A percentile compares a stretch with the other conserved stretches of the same genome.
Conservation (phyloP, 1,139 yeast genomes). For the Protomyces pachydermus region DNA sequence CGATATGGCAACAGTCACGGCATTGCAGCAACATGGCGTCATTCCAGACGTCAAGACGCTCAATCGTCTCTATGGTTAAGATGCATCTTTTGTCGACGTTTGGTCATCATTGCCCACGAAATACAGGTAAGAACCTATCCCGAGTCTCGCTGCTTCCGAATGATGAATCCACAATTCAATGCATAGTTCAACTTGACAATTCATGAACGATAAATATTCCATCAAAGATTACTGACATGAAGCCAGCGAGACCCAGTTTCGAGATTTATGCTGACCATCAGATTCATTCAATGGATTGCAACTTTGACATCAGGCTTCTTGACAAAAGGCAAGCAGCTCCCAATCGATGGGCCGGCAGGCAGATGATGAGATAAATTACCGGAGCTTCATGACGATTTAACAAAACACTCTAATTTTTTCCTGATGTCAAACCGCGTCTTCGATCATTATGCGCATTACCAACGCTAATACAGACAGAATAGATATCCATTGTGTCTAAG, state of each 20-base stretch:
- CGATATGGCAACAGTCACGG: background rate
- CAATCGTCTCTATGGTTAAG: background rate
- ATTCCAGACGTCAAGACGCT: slow-evolving; percentile 20
- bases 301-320: background rate
- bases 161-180: background rate
- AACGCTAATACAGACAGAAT: background rate
- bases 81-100: background rate
- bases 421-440: background rate
- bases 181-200: slow-evolving; percentile 1
- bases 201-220: background rate
- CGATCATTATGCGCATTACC: background rate
- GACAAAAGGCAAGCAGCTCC: background rate
- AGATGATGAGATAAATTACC: background rate
- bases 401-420: background rate
- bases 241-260: background rate
- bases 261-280: background rate
- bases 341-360: background rate
- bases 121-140: background rate
- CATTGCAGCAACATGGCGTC: slow-evolving; percentile 2
- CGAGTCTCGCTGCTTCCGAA: background rate
- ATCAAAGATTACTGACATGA: background rate
- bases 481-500: background rate
- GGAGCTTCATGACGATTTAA: background rate
- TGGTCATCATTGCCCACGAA: no score
- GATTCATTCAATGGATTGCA: background rate